Evolutionary conservation across 164 flowering plant species (phyloP).

Genomic region (Dillenia turbinata): DNA sequence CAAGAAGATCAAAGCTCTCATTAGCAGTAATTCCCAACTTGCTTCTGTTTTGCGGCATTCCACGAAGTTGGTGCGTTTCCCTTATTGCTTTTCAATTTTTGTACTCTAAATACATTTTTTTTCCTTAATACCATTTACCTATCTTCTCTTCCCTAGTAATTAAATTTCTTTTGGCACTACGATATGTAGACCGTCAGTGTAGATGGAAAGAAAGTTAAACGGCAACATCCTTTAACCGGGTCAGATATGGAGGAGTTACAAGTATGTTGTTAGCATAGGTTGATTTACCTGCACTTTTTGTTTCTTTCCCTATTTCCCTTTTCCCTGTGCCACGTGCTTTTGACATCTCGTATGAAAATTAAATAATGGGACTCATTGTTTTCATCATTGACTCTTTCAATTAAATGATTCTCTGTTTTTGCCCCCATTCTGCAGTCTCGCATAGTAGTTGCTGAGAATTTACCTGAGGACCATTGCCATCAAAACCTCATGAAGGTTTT

Average conservation of each 20-base stretch:
- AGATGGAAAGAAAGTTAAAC: constrained; percentile 84
- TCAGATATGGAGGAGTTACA: constrained; percentile 84
- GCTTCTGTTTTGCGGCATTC: constrained; percentile 68
- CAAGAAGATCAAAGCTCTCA: constrained; percentile 82
- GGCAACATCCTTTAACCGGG: constrained; percentile 64
- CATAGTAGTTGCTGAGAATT: constrained; percentile 83
- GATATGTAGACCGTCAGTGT: constrained; percentile 72
- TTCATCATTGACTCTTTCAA: neutral
- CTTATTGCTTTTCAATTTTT: neutral
- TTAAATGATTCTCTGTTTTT: neutral
- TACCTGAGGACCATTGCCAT: constrained; percentile 93
- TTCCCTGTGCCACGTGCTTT: neutral
- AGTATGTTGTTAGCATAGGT: constrained; percentile 29
- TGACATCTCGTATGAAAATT: neutral
- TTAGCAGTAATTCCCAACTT: constrained; percentile 60
- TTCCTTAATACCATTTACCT: neutral
- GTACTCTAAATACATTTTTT: neutral
- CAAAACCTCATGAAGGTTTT: constrained; percentile 93
- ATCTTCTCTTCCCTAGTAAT: neutral
- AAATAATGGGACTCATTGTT: too few species aligned
- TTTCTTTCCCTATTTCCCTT: neutral
- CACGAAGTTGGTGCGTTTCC: constrained; percentile 68
- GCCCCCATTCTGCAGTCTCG: constrained; percentile 53
- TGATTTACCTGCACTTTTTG: neutral
- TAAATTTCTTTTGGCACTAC: constrained; percentile 4